These are phyloP conservation scores for Mycena vulgaris DNA, from an alignment of 768 basidiomycete species.

Conservation along the genomic window DNA sequence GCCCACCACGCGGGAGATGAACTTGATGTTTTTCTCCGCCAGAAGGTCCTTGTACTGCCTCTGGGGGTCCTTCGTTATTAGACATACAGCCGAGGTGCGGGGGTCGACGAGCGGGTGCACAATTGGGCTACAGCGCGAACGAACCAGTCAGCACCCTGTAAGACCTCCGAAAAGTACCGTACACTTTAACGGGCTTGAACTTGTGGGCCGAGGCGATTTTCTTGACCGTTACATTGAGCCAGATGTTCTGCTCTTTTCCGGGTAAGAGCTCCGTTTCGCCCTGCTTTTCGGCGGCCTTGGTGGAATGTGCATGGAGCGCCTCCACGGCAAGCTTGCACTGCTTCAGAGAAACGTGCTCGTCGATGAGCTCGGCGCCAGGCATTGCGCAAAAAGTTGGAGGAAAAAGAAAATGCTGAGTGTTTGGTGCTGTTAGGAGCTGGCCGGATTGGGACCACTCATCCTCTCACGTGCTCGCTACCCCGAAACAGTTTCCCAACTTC, in stretches of 20 bases:
- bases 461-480: background rate
- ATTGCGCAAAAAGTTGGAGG: slow-evolving; percentile 37
- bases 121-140: slow-evolving; percentile 68
- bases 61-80: slow-evolving; percentile 97
- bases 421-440: background rate
- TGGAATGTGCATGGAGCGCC: slow-evolving; percentile 81
- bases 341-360: slow-evolving; percentile 74
- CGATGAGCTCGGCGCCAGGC: slow-evolving; percentile 72
- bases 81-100: slow-evolving; percentile 83
- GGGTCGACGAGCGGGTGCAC: slow-evolving; percentile 89
- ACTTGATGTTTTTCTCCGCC: slow-evolving; percentile 83
- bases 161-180: slow-evolving; percentile 47
- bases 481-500: no score
- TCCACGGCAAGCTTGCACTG: slow-evolving; percentile 88
- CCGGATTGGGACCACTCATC: background rate
- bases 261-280: slow-evolving; percentile 84
- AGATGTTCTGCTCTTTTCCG: slow-evolving; percentile 87
- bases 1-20: slow-evolving; percentile 93
- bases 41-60: slow-evolving; percentile 96
- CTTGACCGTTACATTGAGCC: slow-evolving; percentile 92
- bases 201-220: slow-evolving; percentile 80
- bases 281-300: slow-evolving; percentile 72
- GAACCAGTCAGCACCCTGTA: background rate
- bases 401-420: background rate
- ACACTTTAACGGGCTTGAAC: slow-evolving; percentile 91